phyloP scores from a whole-genome alignment of 2,329 filamentous ascomycete species.

The Sporothrix brunneoviolacea region DNA sequence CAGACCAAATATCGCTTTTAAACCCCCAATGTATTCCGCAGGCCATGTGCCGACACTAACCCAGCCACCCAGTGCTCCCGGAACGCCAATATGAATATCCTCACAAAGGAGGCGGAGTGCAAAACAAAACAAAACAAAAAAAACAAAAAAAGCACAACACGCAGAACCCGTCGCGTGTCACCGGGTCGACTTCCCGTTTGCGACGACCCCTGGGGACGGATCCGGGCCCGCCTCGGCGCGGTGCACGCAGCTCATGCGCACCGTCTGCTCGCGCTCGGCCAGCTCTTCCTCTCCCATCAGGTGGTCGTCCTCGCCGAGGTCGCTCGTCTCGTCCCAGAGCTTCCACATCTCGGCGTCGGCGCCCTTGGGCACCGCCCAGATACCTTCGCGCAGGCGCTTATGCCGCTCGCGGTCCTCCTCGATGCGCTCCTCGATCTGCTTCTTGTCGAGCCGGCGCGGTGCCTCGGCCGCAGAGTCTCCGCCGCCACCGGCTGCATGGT shows the following conservation, averaged over 20 bases:
- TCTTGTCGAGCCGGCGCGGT: slow-evolving; percentile 59
- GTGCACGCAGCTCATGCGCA: slow-evolving; percentile 33
- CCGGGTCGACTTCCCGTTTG: slow-evolving; percentile 15
- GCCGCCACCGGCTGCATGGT: slow-evolving; percentile 22
- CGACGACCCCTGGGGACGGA: not conserved
- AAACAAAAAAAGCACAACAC: not conserved
- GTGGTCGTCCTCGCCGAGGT: slow-evolving; percentile 81
- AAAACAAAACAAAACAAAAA: not conserved
- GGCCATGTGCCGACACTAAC: too few species aligned
- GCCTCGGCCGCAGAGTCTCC: slow-evolving; percentile 21
- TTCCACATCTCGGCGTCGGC: slow-evolving; percentile 66
- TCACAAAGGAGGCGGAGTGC: not conserved
- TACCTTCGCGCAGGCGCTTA: slow-evolving; percentile 83
- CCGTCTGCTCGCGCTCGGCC: slow-evolving; percentile 37
- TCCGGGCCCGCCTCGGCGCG: slow-evolving; percentile 5
- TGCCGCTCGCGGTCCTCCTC: slow-evolving; percentile 95
- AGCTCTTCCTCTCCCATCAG: slow-evolving; percentile 68
- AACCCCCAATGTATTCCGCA: too few species aligned
- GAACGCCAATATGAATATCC: not conserved
- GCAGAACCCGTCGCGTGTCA: not conserved
- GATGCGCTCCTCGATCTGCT: slow-evolving; percentile 89
- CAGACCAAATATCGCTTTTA: too few species aligned
- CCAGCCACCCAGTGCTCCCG: not conserved
- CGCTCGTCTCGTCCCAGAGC: slow-evolving; percentile 81
- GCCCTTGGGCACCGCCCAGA: slow-evolving; percentile 75